phyloP scores from a whole-genome alignment of 1,284 basidiomycete species.

The Fistulina hepatica region DNA sequence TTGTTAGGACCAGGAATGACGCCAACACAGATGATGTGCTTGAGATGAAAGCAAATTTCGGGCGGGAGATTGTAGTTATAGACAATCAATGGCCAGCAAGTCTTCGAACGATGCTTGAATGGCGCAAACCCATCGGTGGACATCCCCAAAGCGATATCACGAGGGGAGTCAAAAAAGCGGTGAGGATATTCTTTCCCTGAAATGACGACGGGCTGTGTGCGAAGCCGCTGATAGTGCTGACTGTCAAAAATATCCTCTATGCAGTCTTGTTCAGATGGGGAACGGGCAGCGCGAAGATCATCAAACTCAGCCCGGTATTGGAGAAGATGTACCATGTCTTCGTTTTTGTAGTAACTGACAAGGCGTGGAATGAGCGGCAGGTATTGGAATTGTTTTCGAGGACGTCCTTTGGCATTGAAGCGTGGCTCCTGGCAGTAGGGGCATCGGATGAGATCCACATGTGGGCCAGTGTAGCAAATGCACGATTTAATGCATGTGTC shows the following conservation, averaged over 20 bases:
- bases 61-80: conserved; percentile 26
- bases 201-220: conserved; percentile 11
- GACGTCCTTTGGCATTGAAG: conserved; percentile 14
- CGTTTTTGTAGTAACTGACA: conserved; percentile 15
- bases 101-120: conserved; percentile 9
- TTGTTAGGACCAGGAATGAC: conserved; percentile 28
- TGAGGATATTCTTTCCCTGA: conserved; percentile 9
- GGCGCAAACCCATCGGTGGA: conserved; percentile 9
- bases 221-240: conserved; percentile 18
- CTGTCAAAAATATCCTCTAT: conserved; percentile 32
- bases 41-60: conserved; percentile 15
- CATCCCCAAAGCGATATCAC: conserved; percentile 8
- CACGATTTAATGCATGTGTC: conserved; percentile 20
- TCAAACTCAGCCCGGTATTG: conserved; percentile 14
- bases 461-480: conserved; percentile 22
- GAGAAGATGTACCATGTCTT: conserved; percentile 11
- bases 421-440: conserved; percentile 23
- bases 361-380: conserved; percentile 26
- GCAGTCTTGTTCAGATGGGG: conserved; percentile 23
- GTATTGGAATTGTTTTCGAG: conserved; percentile 21
- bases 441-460: conserved; percentile 18
- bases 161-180: conserved; percentile 14
- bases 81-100: conserved; percentile 24
- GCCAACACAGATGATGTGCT: conserved; percentile 23
- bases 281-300: too few relatives aligned